Conservation (phyloP, 1,284 basidiomycete species). For the Pholiota adiposa region DNA sequence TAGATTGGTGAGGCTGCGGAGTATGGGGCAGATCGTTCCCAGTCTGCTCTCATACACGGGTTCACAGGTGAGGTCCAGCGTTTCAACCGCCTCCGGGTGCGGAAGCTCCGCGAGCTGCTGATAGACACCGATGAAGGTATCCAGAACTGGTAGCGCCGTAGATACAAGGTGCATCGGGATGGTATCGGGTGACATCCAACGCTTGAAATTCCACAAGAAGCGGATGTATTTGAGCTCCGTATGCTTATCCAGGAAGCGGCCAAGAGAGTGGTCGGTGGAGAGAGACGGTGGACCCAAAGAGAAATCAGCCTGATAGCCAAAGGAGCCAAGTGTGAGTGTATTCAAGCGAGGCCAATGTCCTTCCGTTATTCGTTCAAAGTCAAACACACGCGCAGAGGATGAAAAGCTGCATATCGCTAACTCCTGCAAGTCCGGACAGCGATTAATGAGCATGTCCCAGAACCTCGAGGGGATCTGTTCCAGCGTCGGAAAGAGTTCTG, state of each 20-base stretch:
- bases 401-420: slow-evolving; percentile 51
- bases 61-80: slow-evolving; percentile 49
- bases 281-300: slow-evolving; percentile 34
- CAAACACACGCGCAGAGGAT: slow-evolving; percentile 42
- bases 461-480: slow-evolving; percentile 41
- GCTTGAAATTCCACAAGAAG: slow-evolving; percentile 49
- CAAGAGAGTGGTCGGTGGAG: slow-evolving; percentile 28
- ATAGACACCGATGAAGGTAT: slow-evolving; percentile 47
- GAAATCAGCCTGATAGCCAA: slow-evolving; percentile 47
- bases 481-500: slow-evolving; percentile 39
- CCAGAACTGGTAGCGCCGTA: slow-evolving; percentile 36
- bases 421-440: slow-evolving; percentile 46
- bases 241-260: slow-evolving; percentile 39
- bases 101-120: slow-evolving; percentile 46
- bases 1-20: slow-evolving; percentile 38
- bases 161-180: slow-evolving; percentile 35
- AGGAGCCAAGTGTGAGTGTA: slow-evolving; percentile 47
- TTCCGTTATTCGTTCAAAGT: slow-evolving; percentile 37
- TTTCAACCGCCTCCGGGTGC: slow-evolving; percentile 36
- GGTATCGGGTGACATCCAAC: slow-evolving; percentile 46
- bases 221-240: slow-evolving; percentile 41
- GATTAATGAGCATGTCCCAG: slow-evolving; percentile 49
- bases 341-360: slow-evolving; percentile 40
- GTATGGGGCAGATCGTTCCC: slow-evolving; percentile 32
- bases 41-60: slow-evolving; percentile 43